Percentiles rank a stretch among this genome's conserved stretches.
Evolutionary conservation across 1,284 basidiomycete species (phyloP).

Genomic region (Puccinia triticina): DNA sequence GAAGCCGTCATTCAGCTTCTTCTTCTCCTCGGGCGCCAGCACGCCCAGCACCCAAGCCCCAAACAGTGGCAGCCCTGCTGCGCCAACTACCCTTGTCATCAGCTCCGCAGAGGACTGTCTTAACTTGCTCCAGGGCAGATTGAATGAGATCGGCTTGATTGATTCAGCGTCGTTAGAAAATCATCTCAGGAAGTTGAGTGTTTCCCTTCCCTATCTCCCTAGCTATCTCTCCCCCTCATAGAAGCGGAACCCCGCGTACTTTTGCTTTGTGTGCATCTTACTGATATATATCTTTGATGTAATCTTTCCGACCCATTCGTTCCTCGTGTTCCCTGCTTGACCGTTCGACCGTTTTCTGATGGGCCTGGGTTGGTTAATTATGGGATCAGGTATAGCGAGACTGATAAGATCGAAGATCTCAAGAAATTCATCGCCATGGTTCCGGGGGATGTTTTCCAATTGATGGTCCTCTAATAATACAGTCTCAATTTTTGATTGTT

Average conservation of each 20-base stretch:
- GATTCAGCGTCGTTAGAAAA: conserved; percentile 57
- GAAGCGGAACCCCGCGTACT: background rate
- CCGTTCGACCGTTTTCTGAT: too few species aligned
- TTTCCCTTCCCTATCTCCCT: background rate
- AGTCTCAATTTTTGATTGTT: background rate
- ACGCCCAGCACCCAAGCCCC: background rate
- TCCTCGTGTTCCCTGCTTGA: too few species aligned
- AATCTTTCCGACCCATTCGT: background rate
- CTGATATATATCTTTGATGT: background rate
- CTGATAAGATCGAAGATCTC: conserved; percentile 32
- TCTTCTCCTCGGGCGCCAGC: background rate
- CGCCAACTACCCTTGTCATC: background rate
- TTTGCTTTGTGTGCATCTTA: background rate
- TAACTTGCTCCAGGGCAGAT: conserved; percentile 53
- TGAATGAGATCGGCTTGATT: conserved; percentile 55
- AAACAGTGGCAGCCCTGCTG: background rate
- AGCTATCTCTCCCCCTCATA: background rate
- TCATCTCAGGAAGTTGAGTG: conserved; percentile 47
- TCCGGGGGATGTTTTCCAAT: conserved; percentile 34
- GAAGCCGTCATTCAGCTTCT: conserved; percentile 18
- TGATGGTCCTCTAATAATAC: conserved; percentile 25
- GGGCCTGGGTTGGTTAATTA: too few species aligned
- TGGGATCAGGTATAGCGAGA: conserved; percentile 36
- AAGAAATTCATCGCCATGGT: conserved; percentile 25
- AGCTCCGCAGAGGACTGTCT: conserved; percentile 55